Evolutionary conservation across 1,139 yeast genomes (phyloP).

Genomic region (Debaryomyces coudertii): DNA sequence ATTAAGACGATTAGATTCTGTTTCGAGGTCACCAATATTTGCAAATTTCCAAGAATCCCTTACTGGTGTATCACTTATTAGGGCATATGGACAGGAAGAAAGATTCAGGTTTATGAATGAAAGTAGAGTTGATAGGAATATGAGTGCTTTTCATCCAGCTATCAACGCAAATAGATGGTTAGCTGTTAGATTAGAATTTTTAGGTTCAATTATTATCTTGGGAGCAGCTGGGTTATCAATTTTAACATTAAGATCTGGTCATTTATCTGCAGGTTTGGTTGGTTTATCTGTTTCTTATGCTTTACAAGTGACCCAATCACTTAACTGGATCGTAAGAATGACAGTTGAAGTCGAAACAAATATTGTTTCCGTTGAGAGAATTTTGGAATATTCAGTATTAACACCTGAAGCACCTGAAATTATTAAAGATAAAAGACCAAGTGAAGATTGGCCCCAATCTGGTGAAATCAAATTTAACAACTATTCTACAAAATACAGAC

Average conservation of each 20-base stretch:
- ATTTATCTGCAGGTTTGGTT: conserved; percentile 82
- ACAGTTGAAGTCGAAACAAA: conserved; percentile 97
- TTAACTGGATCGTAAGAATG: conserved; percentile 98
- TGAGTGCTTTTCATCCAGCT: conserved; percentile 93
- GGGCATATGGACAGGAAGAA: conserved; percentile 80
- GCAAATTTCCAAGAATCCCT: conserved; percentile 97
- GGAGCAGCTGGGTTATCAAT: conserved; percentile 85
- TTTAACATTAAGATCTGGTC: conserved; percentile 64
- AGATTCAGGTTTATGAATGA: conserved; percentile 78
- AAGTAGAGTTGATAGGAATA: conserved; percentile 76
- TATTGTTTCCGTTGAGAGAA: conserved; percentile 95
- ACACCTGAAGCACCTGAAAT: conserved; percentile 81
- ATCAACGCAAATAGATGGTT: conserved; percentile 95
- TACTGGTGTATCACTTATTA: conserved; percentile 84
- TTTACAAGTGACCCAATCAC: conserved; percentile 85
- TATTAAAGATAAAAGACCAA: conserved; percentile 71
- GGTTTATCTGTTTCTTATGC: conserved; percentile 95
- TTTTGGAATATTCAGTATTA: conserved; percentile 78
- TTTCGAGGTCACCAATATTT: conserved; percentile 89
- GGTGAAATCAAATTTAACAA: conserved; percentile 75
- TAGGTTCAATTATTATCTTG: conserved; percentile 85
- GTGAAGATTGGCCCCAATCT: conserved; percentile 70
- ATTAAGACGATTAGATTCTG: conserved; percentile 90
- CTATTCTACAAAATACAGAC: conserved; percentile 84
- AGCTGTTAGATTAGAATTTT: conserved; percentile 87